phyloP scores from a whole-genome alignment of 345 rosid genomes.

The Hibiscus tridactylites region DNA sequence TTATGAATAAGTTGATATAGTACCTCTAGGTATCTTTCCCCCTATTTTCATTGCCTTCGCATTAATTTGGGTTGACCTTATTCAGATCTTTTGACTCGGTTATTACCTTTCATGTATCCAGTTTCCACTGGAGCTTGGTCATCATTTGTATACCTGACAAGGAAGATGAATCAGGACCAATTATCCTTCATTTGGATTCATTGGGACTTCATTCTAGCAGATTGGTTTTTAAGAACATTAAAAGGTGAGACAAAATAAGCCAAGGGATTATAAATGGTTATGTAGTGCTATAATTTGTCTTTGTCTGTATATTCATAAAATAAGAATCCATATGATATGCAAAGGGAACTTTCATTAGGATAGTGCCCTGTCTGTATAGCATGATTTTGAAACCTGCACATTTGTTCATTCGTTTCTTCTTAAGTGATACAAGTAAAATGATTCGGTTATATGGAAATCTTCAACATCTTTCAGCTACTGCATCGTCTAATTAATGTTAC shows the following conservation, averaged over 20 bases:
- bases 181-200: conserved; percentile 86
- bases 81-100: conserved; percentile 9
- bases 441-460: neutral
- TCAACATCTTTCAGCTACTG: neutral
- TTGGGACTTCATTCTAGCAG: conserved; percentile 59
- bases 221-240: conserved; percentile 55
- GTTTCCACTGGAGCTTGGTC: conserved; percentile 94
- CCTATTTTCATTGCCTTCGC: neutral
- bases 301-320: neutral
- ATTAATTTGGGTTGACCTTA: neutral
- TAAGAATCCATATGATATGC: neutral
- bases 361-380: neutral
- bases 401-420: neutral
- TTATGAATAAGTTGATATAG: neutral
- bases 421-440: neutral
- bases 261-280: neutral
- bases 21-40: neutral
- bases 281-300: neutral
- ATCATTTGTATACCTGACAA: conserved; percentile 80
- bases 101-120: conserved; percentile 26
- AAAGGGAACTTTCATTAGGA: neutral
- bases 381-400: conserved; percentile 1
- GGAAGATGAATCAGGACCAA: conserved; percentile 70
- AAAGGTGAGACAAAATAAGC: conserved; percentile 42
- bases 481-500: neutral